phyloP scores from a whole-genome alignment of 202 grass and related monocot genomes.

The Elaeis oleifera region DNA sequence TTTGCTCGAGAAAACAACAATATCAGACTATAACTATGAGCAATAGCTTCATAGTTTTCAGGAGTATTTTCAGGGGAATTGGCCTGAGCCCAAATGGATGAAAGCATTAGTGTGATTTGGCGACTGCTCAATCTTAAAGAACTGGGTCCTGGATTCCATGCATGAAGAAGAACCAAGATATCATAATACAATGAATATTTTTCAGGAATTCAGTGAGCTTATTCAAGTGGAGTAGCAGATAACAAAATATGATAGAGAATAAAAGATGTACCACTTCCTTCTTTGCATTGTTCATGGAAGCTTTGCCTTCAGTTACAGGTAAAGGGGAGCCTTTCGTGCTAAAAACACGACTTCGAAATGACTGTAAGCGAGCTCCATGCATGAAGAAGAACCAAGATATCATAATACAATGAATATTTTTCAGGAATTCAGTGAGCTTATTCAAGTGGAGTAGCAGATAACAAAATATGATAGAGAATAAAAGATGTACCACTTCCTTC shows the following conservation, averaged over 20 bases:
- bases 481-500: neutral
- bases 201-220: constrained; percentile 1
- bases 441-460: neutral
- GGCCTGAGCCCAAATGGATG: constrained; percentile 95
- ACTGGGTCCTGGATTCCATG: constrained; percentile 61
- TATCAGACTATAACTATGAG: constrained; percentile 87
- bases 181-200: constrained; percentile 25
- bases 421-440: constrained; percentile 1
- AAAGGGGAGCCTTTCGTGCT: constrained; percentile 56
- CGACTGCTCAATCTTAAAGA: constrained; percentile 71
- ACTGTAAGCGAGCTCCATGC: too few species aligned
- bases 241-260: too few species aligned
- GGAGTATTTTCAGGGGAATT: constrained; percentile 71
- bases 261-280: constrained; percentile 1
- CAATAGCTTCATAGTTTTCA: constrained; percentile 95
- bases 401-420: constrained; percentile 25
- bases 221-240: neutral
- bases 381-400: constrained; percentile 27
- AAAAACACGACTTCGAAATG: constrained; percentile 45
- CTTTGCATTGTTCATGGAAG: constrained; percentile 32
- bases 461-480: too few species aligned
- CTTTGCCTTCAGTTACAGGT: constrained; percentile 33
- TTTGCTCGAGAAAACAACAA: constrained; percentile 82
- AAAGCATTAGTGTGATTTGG: constrained; percentile 81
- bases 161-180: constrained; percentile 27